These are phyloP conservation scores for Xylaria sp. DNA, from an alignment of 2,329 filamentous ascomycete genomes.

Conservation along the genomic window DNA sequence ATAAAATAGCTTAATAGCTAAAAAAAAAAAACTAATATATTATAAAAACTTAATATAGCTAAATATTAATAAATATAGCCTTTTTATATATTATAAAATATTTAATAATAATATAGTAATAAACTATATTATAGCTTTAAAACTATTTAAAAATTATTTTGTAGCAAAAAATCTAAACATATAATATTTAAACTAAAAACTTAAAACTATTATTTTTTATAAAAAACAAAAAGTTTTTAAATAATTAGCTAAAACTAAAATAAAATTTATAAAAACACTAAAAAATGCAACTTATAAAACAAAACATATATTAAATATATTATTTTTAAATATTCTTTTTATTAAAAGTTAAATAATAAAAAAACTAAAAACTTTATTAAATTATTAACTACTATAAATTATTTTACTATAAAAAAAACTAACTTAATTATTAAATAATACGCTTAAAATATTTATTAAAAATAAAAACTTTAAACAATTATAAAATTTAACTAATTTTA, in stretches of 20 bases:
- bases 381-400: slow-evolving; percentile 6
- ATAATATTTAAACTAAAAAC: slow-evolving; percentile 5
- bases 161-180: slow-evolving; percentile 7
- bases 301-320: slow-evolving; percentile 6
- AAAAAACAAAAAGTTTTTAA: neutral
- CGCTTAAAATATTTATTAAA: slow-evolving; percentile 2
- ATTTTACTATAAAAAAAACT: neutral
- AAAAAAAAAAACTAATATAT: slow-evolving; percentile 1
- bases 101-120: slow-evolving; percentile 7
- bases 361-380: slow-evolving; percentile 8
- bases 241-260: neutral
- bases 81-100: slow-evolving; percentile 9
- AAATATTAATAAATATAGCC: slow-evolving; percentile 5
- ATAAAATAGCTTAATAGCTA: neutral
- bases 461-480: slow-evolving; percentile 11
- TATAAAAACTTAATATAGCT: slow-evolving; percentile 14
- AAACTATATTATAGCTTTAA: slow-evolving; percentile 11
- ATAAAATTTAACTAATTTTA: slow-evolving; percentile 3
- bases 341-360: slow-evolving; percentile 1
- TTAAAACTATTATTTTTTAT: neutral
- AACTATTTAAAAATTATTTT: slow-evolving; percentile 7
- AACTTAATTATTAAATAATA: neutral
- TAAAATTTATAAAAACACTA: slow-evolving; percentile 4
- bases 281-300: slow-evolving; percentile 2
- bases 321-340: slow-evolving; percentile 15